Base-by-base conservation (phyloP, 805 yeast species). In the Schizosaccharomyces cryophilus region DNA sequence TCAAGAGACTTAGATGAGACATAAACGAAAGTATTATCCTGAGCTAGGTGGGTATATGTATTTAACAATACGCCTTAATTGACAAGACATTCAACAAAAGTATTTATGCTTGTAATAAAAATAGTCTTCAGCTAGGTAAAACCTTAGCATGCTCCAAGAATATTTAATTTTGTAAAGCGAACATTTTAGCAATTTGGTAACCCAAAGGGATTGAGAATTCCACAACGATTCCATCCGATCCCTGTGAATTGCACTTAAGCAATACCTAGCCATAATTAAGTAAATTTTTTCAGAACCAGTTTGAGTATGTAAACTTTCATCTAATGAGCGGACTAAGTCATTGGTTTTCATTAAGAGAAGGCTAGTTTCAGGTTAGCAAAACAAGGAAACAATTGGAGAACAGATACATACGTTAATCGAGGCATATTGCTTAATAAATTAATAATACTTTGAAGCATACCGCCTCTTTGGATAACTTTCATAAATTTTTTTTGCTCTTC, bases 231-330 rank as follows among this genome's bases (percentile, higher is more conserved):
- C 66, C 40, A 35, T 29, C 45, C 62, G 63, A 29, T 87, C 95
- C n/a, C 76, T 76, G 66, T 80, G 85, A 0, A 87, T 90, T 0
- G 87, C 80, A 29, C 74, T 73, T 0, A 96, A 89, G 73, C 97
- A 93, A 70, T 93, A 90, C 40, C 80, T 79, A 1, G 95, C 93
- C 84, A 93, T 78, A 54, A 93, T 87, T 65, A 89, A 72, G 65
- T 93, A 90, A 0, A 95, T 85, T 60, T 95, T 75, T 67, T 86
- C 90, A 5, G 85, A 83, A 0, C 97, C 96, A 58, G 89, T 72
- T 0, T 96, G 95, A 63, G 82, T 81, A 58, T 84, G 79, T 62
- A 90, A 75, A 61, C 79, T 75, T 67, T 90, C 97, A 70, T 93
- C 98, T 59, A 93, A 74, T 66, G 82, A 84, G 66, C 99, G 77